These are phyloP conservation scores for Pythium myriotylum DNA, from an alignment of 352 stramenopile species.

Conservation along the genomic window DNA sequence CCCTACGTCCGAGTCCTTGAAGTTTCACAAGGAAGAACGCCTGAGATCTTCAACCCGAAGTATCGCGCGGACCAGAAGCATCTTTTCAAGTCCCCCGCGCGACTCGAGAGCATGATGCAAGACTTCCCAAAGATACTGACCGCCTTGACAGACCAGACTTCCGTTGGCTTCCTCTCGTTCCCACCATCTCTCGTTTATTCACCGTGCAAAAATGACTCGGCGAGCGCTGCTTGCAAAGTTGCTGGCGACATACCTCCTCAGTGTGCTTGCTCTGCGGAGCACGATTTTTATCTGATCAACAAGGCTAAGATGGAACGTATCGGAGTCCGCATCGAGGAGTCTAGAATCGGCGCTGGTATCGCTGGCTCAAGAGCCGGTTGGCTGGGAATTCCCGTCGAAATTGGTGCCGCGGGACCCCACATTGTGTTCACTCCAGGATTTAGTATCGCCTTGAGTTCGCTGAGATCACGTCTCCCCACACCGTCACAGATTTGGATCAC, in stretches of 20 bases:
- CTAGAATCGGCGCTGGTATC: neutral
- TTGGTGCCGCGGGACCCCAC: conserved; percentile 35
- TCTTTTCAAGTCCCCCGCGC: conserved; percentile 65
- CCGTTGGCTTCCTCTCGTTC: conserved; percentile 58
- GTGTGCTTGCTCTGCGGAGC: conserved; percentile 62
- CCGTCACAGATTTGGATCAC: conserved; percentile 39
- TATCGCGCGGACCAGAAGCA: conserved; percentile 34
- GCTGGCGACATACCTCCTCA: conserved; percentile 60
- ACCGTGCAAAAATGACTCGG: conserved; percentile 72
- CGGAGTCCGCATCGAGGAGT: conserved; percentile 2
- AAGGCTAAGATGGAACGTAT: conserved; percentile 38
- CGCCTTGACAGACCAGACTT: conserved; percentile 17
- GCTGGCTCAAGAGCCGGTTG: conserved; percentile 31
- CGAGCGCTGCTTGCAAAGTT: conserved; percentile 52
- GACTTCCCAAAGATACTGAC: conserved; percentile 71
- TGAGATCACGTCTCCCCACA: conserved; percentile 10
- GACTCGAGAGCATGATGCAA: conserved; percentile 83
- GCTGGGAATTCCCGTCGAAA: conserved; percentile 53
- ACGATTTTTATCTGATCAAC: conserved; percentile 64
- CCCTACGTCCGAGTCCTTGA: conserved; percentile 56
- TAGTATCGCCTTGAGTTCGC: conserved; percentile 6
- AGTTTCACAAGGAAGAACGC: conserved; percentile 52
- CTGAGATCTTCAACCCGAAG: conserved; percentile 79
- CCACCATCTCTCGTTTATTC: conserved; percentile 66
- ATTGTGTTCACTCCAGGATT: conserved; percentile 46